phyloP scores from a whole-genome alignment of 805 yeast genomes.

The Kodamaea hsintzibuensis region DNA sequence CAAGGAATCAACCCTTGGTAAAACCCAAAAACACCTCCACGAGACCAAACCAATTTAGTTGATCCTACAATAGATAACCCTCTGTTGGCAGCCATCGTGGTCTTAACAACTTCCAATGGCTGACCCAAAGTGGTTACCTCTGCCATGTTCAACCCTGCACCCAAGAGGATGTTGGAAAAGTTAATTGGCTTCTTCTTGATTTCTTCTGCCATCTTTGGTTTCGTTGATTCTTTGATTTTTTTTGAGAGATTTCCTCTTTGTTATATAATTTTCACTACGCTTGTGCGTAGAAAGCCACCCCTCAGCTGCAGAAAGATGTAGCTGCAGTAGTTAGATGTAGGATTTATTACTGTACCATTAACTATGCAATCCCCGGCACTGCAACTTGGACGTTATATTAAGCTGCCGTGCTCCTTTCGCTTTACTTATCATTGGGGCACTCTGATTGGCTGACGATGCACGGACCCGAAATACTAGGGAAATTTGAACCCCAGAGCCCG shows the following conservation, averaged over 20 bases:
- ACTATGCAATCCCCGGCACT: neutral
- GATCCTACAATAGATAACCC: slow-evolving; percentile 66
- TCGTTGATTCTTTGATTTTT: neutral
- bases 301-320: neutral
- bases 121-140: slow-evolving; percentile 96
- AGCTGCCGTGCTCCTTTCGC: neutral
- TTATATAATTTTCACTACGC: neutral
- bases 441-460: neutral
- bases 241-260: neutral
- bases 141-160: slow-evolving; percentile 90
- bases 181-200: slow-evolving; percentile 83
- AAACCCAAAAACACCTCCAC: slow-evolving; percentile 92
- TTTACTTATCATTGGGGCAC: neutral
- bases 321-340: neutral
- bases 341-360: neutral
- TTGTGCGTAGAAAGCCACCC: neutral
- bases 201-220: slow-evolving; percentile 16
- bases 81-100: slow-evolving; percentile 98
- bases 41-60: slow-evolving; percentile 75
- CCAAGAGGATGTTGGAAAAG: slow-evolving; percentile 85
- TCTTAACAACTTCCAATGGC: slow-evolving; percentile 92
- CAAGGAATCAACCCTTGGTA: slow-evolving; percentile 98
- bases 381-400: neutral
- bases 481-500: neutral
- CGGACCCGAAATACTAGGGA: neutral